These are phyloP conservation scores for Silene latifolia DNA, from an alignment of 148 eudicot species.

Conservation along the genomic window DNA sequence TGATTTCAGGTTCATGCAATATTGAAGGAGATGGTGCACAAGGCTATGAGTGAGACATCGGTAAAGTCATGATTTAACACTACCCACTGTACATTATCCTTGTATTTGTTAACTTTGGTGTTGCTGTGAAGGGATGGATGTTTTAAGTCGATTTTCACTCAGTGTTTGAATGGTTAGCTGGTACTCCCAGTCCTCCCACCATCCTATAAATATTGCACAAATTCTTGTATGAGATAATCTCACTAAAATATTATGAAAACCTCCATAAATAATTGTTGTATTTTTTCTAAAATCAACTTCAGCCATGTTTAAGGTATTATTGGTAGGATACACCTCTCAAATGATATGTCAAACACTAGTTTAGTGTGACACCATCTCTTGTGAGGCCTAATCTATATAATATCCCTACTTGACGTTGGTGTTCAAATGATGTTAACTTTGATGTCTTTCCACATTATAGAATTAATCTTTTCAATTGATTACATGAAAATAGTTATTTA, in stretches of 20 bases:
- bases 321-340: neutral
- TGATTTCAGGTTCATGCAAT: conserved; percentile 78
- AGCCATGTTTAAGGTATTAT: too few relatives aligned
- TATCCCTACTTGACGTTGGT: neutral
- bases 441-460: neutral
- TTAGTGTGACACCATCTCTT: neutral
- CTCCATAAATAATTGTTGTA: too few relatives aligned
- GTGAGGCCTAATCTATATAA: neutral
- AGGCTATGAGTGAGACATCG: conserved; percentile 72
- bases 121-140: neutral
- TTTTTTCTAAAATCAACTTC: too few relatives aligned
- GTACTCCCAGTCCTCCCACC: neutral
- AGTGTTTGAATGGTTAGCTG: neutral
- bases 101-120: neutral
- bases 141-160: neutral
- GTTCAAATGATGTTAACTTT: neutral
- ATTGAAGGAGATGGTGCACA: conserved; percentile 85
- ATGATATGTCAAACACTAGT: neutral
- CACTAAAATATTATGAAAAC: too few relatives aligned
- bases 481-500: neutral
- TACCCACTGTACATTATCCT: neutral
- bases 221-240: too few relatives aligned
- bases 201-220: too few relatives aligned
- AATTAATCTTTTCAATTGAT: too few relatives aligned
- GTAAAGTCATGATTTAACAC: conserved; percentile 38